These are phyloP conservation scores for Bertia moriformis DNA, from an alignment of 2,329 filamentous ascomycete genomes.

Conservation along the genomic window DNA sequence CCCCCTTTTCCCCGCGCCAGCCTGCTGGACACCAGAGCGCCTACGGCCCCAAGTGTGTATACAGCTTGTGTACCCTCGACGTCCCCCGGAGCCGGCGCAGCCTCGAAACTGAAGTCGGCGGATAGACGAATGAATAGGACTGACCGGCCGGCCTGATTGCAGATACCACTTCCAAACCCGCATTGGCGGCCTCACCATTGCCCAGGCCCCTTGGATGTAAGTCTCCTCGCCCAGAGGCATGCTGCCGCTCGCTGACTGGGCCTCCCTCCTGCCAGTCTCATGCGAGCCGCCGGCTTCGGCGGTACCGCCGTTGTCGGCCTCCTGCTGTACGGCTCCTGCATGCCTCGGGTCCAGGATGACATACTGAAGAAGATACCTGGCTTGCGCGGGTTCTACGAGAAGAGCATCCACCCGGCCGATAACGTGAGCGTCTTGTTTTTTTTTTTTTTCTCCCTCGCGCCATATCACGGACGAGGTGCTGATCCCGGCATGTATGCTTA, in stretches of 20 bases:
- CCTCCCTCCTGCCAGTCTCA: conserved; percentile 22
- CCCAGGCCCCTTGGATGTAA: conserved; percentile 35
- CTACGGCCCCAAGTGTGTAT: too few relatives aligned
- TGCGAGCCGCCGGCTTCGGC: conserved; percentile 37
- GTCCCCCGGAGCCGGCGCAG: too few relatives aligned
- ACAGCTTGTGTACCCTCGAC: too few relatives aligned
- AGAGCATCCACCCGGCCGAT: not conserved
- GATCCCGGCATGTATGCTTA: too few relatives aligned
- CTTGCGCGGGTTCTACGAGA: not conserved
- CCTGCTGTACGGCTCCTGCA: conserved; percentile 45
- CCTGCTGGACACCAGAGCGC: too few relatives aligned
- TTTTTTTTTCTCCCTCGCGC: too few relatives aligned
- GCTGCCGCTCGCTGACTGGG: not conserved
- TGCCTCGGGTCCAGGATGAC: conserved; percentile 44
- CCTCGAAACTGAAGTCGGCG: too few relatives aligned
- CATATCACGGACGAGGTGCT: too few relatives aligned
- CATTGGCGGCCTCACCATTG: conserved; percentile 33
- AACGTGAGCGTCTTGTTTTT: not conserved
- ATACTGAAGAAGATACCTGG: conserved; percentile 33
- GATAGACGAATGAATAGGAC: too few relatives aligned
- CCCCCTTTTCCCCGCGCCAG: too few relatives aligned
- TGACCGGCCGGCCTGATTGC: too few relatives aligned
- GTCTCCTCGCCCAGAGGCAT: conserved; percentile 9
- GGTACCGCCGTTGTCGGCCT: conserved; percentile 40
- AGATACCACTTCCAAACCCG: conserved; percentile 48